Percentiles rank a stretch among this genome's conserved stretches.
Conservation (phyloP, 1,139 yeast species). For the Eremothecium gossypii region DNA sequence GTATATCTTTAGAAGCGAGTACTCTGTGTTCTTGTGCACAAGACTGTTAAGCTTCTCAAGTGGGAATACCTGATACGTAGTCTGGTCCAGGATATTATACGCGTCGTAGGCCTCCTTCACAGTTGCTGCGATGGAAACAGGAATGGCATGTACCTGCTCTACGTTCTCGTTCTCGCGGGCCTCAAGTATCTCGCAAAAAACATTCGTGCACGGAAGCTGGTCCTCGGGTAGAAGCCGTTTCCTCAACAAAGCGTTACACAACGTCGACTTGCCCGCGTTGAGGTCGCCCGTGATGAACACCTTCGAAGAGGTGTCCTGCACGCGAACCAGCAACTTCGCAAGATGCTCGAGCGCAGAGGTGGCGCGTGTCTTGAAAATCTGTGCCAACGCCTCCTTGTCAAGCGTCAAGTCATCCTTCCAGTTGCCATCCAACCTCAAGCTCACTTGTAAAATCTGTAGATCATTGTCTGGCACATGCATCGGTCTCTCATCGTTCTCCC, state of each 20-base stretch:
- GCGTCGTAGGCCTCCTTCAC: slow-evolving; percentile 22
- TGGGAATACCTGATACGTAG: slow-evolving; percentile 51
- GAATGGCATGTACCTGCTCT: slow-evolving; percentile 94
- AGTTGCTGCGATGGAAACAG: slow-evolving; percentile 37
- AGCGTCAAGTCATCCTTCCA: slow-evolving; percentile 13
- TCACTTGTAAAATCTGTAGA: slow-evolving; percentile 21
- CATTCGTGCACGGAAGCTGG: slow-evolving; percentile 96
- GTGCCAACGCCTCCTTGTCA: slow-evolving; percentile 24
- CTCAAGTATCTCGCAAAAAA: slow-evolving; percentile 89
- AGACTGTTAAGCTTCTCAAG: slow-evolving; percentile 54
- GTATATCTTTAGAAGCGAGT: slow-evolving; percentile 67
- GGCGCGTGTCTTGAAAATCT: slow-evolving; percentile 23
- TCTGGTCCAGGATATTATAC: slow-evolving; percentile 53
- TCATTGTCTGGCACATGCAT: slow-evolving; percentile 16
- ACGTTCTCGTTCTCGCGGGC: slow-evolving; percentile 62
- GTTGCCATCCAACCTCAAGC: slow-evolving; percentile 25
- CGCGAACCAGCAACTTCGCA: slow-evolving; percentile 65
- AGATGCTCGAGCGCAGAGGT: slow-evolving; percentile 51
- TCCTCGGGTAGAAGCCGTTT: slow-evolving; percentile 83
- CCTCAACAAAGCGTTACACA: slow-evolving; percentile 82
- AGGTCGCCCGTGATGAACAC: slow-evolving; percentile 95
- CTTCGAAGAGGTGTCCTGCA: slow-evolving; percentile 86
- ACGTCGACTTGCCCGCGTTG: slow-evolving; percentile 93
- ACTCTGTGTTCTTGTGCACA: slow-evolving; percentile 68
- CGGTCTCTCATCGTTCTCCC: slow-evolving; percentile 24